Percentiles rank a stretch among this genome's conserved stretches.
Evolutionary conservation across 2,329 filamentous ascomycete species (phyloP).

Genomic region (Pseudogymnoascus sp.): DNA sequence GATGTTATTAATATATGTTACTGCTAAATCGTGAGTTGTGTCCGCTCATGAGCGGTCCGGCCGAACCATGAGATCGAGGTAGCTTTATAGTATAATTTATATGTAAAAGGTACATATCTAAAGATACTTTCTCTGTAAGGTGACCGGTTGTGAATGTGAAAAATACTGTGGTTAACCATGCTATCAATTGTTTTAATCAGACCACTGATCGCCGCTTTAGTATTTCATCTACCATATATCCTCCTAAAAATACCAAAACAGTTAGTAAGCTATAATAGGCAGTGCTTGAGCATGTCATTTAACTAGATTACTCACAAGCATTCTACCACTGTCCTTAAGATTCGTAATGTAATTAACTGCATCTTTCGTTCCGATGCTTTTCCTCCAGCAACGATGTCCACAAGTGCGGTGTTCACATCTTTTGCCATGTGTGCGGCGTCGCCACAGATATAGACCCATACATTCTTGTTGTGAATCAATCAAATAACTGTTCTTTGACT

Average conservation of each 20-base stretch:
- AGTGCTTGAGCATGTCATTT: not conserved
- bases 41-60: no score
- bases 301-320: not conserved
- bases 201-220: no score
- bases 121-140: no score
- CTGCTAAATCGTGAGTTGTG: no score
- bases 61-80: no score
- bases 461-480: not conserved
- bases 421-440: constrained; percentile 7
- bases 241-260: not conserved
- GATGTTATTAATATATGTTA: no score
- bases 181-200: no score
- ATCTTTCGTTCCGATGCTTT: not conserved
- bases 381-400: not conserved
- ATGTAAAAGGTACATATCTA: no score
- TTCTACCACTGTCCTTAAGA: not conserved
- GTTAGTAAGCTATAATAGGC: not conserved
- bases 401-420: not conserved
- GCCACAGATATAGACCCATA: constrained; percentile 4
- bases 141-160: no score
- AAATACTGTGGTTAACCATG: no score
- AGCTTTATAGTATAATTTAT: no score
- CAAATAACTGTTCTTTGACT: not conserved
- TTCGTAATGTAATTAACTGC: not conserved
- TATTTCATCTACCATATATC: not conserved